phyloP scores from a whole-genome alignment of 1,139 yeast species.

The Nakaseomyces delphensis region DNA sequence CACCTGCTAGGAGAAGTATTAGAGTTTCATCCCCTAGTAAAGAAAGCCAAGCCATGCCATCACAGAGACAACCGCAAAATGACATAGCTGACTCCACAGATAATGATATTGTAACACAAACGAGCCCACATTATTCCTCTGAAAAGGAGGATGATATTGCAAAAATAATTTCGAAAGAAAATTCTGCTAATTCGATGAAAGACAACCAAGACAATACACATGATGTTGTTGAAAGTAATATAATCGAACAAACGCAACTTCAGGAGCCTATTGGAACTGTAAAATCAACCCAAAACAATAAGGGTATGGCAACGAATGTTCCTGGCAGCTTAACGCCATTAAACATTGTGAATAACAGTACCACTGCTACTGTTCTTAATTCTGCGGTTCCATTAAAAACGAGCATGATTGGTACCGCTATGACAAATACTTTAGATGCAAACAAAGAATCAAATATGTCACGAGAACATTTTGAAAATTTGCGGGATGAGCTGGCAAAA shows the following conservation, averaged over 20 bases:
- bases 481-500: conserved; percentile 40
- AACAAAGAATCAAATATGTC: conserved; percentile 3
- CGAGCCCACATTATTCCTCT: not conserved
- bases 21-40: conserved; percentile 15
- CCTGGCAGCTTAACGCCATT: not conserved
- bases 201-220: too few species aligned
- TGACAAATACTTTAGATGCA: not conserved
- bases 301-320: too few species aligned
- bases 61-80: not conserved
- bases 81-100: not conserved
- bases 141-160: not conserved
- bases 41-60: conserved; percentile 11
- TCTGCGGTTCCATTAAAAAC: too few species aligned
- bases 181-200: not conserved
- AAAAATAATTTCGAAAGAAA: not conserved
- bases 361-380: not conserved
- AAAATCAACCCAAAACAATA: not conserved
- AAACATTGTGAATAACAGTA: not conserved
- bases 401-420: not conserved
- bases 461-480: conserved; percentile 23
- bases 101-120: not conserved
- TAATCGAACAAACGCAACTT: not conserved
- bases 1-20: conserved; percentile 18
- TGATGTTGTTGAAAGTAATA: too few species aligned
- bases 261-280: not conserved